Base-by-base conservation (phyloP, 495 filamentous ascomycete species). In the Hyphodiscus hymeniophilus region DNA sequence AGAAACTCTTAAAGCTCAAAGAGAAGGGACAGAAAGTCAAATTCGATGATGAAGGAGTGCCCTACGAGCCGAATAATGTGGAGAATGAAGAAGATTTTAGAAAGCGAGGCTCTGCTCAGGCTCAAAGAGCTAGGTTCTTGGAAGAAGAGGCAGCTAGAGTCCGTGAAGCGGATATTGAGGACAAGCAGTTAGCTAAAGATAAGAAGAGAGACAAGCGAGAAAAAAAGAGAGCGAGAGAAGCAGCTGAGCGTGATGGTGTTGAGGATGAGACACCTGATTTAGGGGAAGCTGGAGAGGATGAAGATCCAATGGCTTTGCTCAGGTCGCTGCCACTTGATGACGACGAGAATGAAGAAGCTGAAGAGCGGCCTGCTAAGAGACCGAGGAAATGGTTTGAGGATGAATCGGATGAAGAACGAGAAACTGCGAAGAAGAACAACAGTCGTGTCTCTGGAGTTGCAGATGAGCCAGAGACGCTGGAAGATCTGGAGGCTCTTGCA, bases 31-130 rank as follows among this genome's bases (percentile, higher is more conserved):
- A 73, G 38, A 94, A 87, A 56, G 66, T 96, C 5, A 70, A 95
- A 36, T 99, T 87, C 63, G 94, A 99, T 66, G 89, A 95, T 47
- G 88, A 96, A 7, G 92, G 91, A 49, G 77, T 77, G 41, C 70
- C 89, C 1, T 89, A 91, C 63, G 76, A 85, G 44, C 45, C 92
- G 5, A 95, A 97, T 69, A 85, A 92, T 59, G 78, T 97, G 55
- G 81, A 92, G 58, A 76, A 84, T 64, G 87, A 95, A 62, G 81
- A 79, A 0, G 72, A 77, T 40, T 97, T 97, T 72, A 72, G 72
- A 41, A 74, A 75, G 24, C 72, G 77, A 24, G 92, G 92, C 38
- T 70, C 81, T 8, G 82, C 85, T 32, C 80, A 86, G 51, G 70
- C 70, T 42, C 88, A 95, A 62, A 73, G 88, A 43, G 71, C 73